Evolutionary conservation across 192 early-diverging fungal species (phyloP), one percentile per base, ranked within the genome.

Genomic region (Coemansia sp.): DNA sequence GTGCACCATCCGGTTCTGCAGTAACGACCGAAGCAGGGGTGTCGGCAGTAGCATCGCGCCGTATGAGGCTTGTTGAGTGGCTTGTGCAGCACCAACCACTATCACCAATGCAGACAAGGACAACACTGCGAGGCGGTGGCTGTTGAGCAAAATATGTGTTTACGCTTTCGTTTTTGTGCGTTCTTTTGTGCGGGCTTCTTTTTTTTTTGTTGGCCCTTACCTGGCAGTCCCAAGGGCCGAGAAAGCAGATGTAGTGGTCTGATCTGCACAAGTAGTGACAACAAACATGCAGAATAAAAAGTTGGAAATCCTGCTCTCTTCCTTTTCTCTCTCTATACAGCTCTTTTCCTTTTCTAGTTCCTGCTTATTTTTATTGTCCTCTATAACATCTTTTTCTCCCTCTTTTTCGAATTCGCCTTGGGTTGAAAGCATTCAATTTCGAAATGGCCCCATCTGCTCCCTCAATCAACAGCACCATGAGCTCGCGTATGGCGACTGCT

Each of bases 391-490:
- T 29, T 10, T n/a, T 46, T 11, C 29, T 55, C 60, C 15, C 36
- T 24, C 41, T 38, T 63, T 44, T 34, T 40, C 27, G 31, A 41
- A n/a, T 46, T 65, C 46, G 51, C 1, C 19, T 29, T 55, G 22
- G 24, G 24, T 24, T 29, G 24, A 24, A 55, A 55, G 24, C 51
- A 55, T 55, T 55, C 17, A 51, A 51, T 45, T 39, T 63, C 22
- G 48, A 70, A 61, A 82, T 82, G 80, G 68, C 80, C 40, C 80
- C 80, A 74, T 82, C 80, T 69, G 75, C 80, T 40, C 75, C 80
- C 15, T 82, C 80, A 71, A 82, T 82, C 68, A 71, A 68, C 75
- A 82, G 80, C 61, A 77, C 55, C 62, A 66, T 75, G 73, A 80
- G 75, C 75, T 69, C 71, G 29, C 80, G 80, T 40, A 76, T 76